phyloP scores from a whole-genome alignment of 176 grass and related monocot genomes.

The Elaeis guineensis region DNA sequence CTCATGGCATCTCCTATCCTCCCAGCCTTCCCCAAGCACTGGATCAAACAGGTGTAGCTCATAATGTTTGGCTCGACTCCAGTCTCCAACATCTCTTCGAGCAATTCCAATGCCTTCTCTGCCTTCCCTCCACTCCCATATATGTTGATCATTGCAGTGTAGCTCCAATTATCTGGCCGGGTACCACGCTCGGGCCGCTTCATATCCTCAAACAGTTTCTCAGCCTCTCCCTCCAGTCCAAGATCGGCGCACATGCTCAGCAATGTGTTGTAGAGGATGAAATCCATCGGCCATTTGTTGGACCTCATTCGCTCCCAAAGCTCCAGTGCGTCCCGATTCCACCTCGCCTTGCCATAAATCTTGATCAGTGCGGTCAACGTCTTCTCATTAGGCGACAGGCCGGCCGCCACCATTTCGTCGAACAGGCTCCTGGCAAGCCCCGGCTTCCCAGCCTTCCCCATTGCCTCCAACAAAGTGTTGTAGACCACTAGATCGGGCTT shows the following conservation, averaged over 20 bases:
- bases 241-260: slow-evolving; percentile 92
- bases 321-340: slow-evolving; percentile 63
- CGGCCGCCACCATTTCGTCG: slow-evolving; percentile 57
- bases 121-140: slow-evolving; percentile 59
- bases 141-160: slow-evolving; percentile 88
- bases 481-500: slow-evolving; percentile 85
- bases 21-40: slow-evolving; percentile 61
- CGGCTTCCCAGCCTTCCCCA: slow-evolving; percentile 53
- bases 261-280: slow-evolving; percentile 86
- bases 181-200: slow-evolving; percentile 22
- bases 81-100: slow-evolving; percentile 52
- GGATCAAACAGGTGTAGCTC: slow-evolving; percentile 85
- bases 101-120: slow-evolving; percentile 45
- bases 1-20: slow-evolving; percentile 41
- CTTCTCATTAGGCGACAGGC: slow-evolving; percentile 63
- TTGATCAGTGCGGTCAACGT: slow-evolving; percentile 79
- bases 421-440: slow-evolving; percentile 73
- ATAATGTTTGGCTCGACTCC: slow-evolving; percentile 64
- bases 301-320: slow-evolving; percentile 61
- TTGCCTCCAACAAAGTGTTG: slow-evolving; percentile 75
- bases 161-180: slow-evolving; percentile 74
- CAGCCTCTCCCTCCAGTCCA: slow-evolving; percentile 51
- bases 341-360: slow-evolving; percentile 75
- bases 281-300: slow-evolving; percentile 56
- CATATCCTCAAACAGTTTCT: slow-evolving; percentile 84